Conservation (phyloP, 2,329 filamentous ascomycete genomes). For the Akanthomyces muscarius region DNA sequence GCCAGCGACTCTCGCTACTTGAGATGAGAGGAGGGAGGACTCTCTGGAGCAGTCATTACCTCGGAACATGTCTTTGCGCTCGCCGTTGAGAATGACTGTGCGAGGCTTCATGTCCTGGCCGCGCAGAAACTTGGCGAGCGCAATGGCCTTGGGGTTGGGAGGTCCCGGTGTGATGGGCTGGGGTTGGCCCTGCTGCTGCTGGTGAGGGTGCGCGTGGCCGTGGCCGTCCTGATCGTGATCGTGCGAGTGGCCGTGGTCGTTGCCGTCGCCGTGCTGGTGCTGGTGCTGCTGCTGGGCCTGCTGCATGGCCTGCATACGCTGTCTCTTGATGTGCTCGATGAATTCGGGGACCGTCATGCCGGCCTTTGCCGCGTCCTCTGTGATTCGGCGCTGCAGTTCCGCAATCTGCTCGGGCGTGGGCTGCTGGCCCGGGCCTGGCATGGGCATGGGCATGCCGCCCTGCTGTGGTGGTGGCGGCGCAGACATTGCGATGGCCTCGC, state of each 20-base stretch:
- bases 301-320: constrained; percentile 47
- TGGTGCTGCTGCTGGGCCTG: constrained; percentile 37
- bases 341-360: constrained; percentile 86
- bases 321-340: constrained; percentile 62
- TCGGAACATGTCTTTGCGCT: constrained; percentile 97
- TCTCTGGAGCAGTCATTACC: constrained; percentile 47
- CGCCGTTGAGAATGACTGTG: constrained; percentile 90
- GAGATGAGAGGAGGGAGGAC: background rate
- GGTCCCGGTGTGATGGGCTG: constrained; percentile 73
- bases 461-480: constrained; percentile 21
- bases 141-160: constrained; percentile 82
- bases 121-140: constrained; percentile 83
- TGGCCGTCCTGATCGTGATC: constrained; percentile 28
- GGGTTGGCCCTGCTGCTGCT: constrained; percentile 44
- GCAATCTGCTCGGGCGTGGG: constrained; percentile 82
- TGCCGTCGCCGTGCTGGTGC: constrained; percentile 26
- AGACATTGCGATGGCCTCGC: constrained; percentile 7
- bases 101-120: constrained; percentile 81
- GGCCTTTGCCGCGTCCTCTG: constrained; percentile 75
- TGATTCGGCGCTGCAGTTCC: constrained; percentile 77
- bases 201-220: constrained; percentile 32
- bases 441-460: constrained; percentile 31
- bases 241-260: constrained; percentile 27
- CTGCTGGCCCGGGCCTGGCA: constrained; percentile 39
- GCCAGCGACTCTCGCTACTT: background rate